A percentile compares a stretch with the other conserved stretches of the same genome.
Conservation (phyloP, 208 protist species). For the Endotrypanum monterogeii region DNA sequence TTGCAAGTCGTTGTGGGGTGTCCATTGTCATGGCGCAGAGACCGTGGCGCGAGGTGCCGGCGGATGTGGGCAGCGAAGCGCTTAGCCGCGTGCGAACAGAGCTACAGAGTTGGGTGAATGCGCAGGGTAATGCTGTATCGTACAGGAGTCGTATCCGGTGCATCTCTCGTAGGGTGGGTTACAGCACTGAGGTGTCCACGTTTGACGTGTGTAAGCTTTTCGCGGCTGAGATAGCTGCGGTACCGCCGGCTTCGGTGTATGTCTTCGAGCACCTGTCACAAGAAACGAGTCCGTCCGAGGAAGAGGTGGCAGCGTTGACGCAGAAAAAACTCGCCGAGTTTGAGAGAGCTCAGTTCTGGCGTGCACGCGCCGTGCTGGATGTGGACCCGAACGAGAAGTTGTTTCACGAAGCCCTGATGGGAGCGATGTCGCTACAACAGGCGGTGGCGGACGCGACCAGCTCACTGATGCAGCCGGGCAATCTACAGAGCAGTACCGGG, state of each 20-base stretch:
- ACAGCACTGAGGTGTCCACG: slow-evolving; percentile 79
- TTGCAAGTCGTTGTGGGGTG: slow-evolving; percentile 83
- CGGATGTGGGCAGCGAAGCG: slow-evolving; percentile 49
- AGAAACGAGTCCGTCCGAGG: neutral
- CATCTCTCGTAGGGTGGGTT: slow-evolving; percentile 64
- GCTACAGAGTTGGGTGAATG: slow-evolving; percentile 53
- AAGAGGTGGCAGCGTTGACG: slow-evolving; percentile 22
- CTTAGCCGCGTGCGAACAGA: slow-evolving; percentile 63
- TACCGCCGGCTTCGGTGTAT: slow-evolving; percentile 43
- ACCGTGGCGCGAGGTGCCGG: slow-evolving; percentile 77
- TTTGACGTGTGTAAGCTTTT: slow-evolving; percentile 84
- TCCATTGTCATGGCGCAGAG: slow-evolving; percentile 67
- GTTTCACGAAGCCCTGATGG: slow-evolving; percentile 62
- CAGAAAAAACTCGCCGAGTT: slow-evolving; percentile 53
- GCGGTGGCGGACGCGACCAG: slow-evolving; percentile 66
- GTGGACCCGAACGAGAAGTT: slow-evolving; percentile 70
- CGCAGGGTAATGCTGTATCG: slow-evolving; percentile 31
- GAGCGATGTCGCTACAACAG: slow-evolving; percentile 66
- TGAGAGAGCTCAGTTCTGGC: slow-evolving; percentile 79
- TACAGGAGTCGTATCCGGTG: slow-evolving; percentile 56
- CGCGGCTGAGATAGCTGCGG: slow-evolving; percentile 55
- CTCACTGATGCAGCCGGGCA: slow-evolving; percentile 83
- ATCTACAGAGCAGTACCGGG: slow-evolving; percentile 78
- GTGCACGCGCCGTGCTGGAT: slow-evolving; percentile 68
- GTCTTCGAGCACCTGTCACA: slow-evolving; percentile 23